phyloP scores from a whole-genome alignment of 2,329 filamentous ascomycete genomes.

The Venturia asperata region DNA sequence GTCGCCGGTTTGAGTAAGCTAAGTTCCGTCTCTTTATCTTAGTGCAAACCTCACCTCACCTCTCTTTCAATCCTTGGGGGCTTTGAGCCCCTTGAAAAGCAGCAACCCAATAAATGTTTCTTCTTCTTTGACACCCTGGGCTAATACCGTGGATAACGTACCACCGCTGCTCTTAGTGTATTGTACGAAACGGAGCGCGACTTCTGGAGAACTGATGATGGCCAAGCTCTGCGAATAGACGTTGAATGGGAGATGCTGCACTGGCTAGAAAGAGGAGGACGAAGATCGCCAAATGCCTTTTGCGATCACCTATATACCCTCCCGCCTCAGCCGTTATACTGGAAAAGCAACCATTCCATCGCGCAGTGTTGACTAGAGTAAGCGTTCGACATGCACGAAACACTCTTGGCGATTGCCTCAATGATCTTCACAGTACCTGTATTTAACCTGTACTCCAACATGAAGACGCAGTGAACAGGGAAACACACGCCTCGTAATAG shows the following conservation, averaged over 20 bases:
- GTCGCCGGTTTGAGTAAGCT: background rate
- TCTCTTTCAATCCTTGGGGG: background rate
- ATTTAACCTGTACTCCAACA: background rate
- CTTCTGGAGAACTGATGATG: background rate
- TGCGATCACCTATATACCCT: background rate
- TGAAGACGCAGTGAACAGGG: background rate
- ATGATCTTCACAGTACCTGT: background rate
- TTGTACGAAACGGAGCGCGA: background rate
- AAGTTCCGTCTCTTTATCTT: background rate
- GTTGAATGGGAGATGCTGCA: background rate
- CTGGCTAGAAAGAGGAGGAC: background rate
- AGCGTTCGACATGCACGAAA: background rate
- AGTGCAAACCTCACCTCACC: background rate
- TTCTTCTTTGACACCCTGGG: too few relatives aligned
- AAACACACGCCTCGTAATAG: background rate
- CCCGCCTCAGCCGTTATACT: background rate
- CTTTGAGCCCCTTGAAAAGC: too few relatives aligned
- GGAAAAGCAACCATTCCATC: background rate
- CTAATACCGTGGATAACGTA: too few relatives aligned
- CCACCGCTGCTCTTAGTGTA: background rate
- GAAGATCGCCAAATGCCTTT: background rate
- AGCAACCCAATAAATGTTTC: too few relatives aligned
- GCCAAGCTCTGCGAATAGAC: background rate
- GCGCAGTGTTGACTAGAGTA: background rate
- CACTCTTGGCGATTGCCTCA: background rate